phyloP scores from a whole-genome alignment of 805 yeast genomes.

The Metschnikowia continentalis region DNA sequence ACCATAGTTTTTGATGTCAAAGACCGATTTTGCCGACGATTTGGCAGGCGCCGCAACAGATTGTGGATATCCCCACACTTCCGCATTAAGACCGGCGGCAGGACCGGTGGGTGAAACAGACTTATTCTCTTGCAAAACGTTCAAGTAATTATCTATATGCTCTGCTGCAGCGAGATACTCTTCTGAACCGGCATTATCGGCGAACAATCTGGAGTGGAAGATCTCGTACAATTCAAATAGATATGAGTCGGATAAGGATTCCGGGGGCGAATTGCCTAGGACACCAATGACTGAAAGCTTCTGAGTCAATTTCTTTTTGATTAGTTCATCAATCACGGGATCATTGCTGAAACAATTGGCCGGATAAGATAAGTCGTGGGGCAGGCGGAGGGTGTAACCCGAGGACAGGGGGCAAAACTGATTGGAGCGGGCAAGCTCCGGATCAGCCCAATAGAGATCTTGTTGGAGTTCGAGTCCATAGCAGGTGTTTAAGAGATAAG shows the following conservation, averaged over 20 bases:
- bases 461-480: conserved; percentile 31
- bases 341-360: conserved; percentile 27
- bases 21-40: conserved; percentile 3
- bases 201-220: conserved; percentile 26
- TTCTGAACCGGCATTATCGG: conserved; percentile 2
- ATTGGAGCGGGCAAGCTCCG: conserved; percentile 25
- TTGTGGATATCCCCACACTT: conserved; percentile 1
- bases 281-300: conserved; percentile 35
- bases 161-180: conserved; percentile 1
- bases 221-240: conserved; percentile 28
- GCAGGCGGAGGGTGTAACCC: conserved; percentile 20
- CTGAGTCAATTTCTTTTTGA: conserved; percentile 30
- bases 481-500: conserved; percentile 38
- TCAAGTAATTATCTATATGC: background rate
- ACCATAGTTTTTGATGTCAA: conserved; percentile 12
- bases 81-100: background rate
- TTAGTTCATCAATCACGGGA: conserved; percentile 26
- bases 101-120: background rate
- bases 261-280: conserved; percentile 32
- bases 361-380: conserved; percentile 10
- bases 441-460: conserved; percentile 21
- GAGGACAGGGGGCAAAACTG: conserved; percentile 25
- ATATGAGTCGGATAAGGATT: conserved; percentile 24
- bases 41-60: background rate
- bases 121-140: background rate